Percentiles rank a stretch among this genome's conserved stretches.
phyloP scores from a whole-genome alignment of 352 stramenopile genomes.

The Phytophthora hibernalis region DNA sequence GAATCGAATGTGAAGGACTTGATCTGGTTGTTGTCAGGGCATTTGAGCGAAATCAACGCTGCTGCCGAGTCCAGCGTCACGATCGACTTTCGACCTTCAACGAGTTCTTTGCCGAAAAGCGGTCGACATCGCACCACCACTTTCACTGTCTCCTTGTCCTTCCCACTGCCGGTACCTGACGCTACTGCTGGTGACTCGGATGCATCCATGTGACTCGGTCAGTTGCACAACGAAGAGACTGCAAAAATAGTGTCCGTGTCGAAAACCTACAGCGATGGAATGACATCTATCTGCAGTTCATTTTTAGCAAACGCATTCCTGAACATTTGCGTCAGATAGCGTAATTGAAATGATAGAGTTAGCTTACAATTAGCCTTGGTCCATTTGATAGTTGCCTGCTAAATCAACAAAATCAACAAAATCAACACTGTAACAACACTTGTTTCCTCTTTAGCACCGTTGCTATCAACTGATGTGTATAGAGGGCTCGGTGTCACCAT shows the following conservation, averaged over 20 bases:
- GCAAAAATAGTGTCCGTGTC: slow-evolving; percentile 31
- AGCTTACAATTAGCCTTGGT: background rate
- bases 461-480: background rate
- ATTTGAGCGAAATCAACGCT: slow-evolving; percentile 78
- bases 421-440: background rate
- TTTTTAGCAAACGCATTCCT: slow-evolving; percentile 21
- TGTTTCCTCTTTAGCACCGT: background rate
- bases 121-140: slow-evolving; percentile 90
- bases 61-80: slow-evolving; percentile 75
- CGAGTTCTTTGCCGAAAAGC: slow-evolving; percentile 86
- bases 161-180: slow-evolving; percentile 23
- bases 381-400: background rate
- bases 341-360: background rate
- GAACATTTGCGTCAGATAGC: background rate
- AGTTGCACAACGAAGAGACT: background rate
- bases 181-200: slow-evolving; percentile 20
- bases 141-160: slow-evolving; percentile 89
- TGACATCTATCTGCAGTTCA: slow-evolving; percentile 6
- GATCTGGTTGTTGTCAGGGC: slow-evolving; percentile 73
- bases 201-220: slow-evolving; percentile 22
- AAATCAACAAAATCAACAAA: background rate
- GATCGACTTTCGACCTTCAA: slow-evolving; percentile 85
- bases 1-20: slow-evolving; percentile 93
- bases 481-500: background rate
- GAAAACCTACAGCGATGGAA: slow-evolving; percentile 5